Evolutionary conservation across 169 alveolate species (phyloP), one percentile per base, ranked within the genome.

Genomic region (Plasmodium knowlesi): DNA sequence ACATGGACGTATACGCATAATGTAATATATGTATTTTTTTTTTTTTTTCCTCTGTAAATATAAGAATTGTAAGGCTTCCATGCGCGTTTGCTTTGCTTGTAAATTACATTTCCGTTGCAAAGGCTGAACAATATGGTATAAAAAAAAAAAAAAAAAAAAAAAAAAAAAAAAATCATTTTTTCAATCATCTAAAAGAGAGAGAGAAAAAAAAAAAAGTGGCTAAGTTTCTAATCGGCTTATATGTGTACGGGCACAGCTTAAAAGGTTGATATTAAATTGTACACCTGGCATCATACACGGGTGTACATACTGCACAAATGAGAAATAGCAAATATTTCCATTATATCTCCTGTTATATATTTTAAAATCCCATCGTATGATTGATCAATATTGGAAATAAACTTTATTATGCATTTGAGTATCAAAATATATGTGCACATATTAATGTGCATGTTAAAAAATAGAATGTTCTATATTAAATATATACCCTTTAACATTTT

Each of bases 191-290:
- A 22, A 10, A 3, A 78, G 39, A 32, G 41, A 78, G 41, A 78
- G 41, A 78, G 41, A 78, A 32, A 39, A 39, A 19, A 78, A 39
- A 78, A 76, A 34, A 16, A 32, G 2, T n/a, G 32, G 32, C 28
- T 61, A 28, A 61, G 25, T 28, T 9, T 34, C 28, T 78, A 39
- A 28, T 14, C 3, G 9, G 43, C 22, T 25, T 78, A 78, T 39
- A 28, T 78, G 84, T 78, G 61, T 78, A 78, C 25, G 84, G 84
- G 54, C 30, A 37, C 30, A 78, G 67, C 30, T 37, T 39, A 22
- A 61, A n/a, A 10, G 28, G 54, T 25, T 37, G 71, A 78, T 39
- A 39, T 39, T 78, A 78, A 78, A 12, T 78, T 78, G 71, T 19
- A 39, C 30, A 30, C 53, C 28, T 39, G 53, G n/a, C 30, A 39